Percentiles rank a stretch among this genome's conserved stretches.
phyloP scores from a whole-genome alignment of 2,329 filamentous ascomycete genomes.

The Botrytis fabae region DNA sequence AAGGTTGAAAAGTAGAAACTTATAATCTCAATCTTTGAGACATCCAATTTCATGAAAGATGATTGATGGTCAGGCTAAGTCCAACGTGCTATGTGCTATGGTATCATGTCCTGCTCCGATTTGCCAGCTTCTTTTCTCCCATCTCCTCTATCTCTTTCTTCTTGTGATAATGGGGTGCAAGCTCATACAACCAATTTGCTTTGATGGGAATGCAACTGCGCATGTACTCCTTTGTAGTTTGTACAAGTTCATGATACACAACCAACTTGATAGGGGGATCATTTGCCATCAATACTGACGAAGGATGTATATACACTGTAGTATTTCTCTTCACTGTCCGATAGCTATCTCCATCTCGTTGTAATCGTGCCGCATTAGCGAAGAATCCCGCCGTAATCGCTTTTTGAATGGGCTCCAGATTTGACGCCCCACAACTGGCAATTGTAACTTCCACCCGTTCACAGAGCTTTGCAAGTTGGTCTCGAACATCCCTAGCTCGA shows the following conservation, averaged over 20 bases:
- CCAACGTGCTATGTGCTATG: not conserved
- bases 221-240: constrained; percentile 92
- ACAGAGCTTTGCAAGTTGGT: constrained; percentile 88
- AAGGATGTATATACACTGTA: constrained; percentile 89
- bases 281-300: constrained; percentile 73
- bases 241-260: constrained; percentile 80
- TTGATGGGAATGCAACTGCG: constrained; percentile 82
- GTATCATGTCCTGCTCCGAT: constrained; percentile 37
- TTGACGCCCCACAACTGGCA: constrained; percentile 66
- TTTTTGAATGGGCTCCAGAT: constrained; percentile 79
- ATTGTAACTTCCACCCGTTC: constrained; percentile 85
- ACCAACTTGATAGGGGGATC: constrained; percentile 79
- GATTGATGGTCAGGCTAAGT: not conserved
- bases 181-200: constrained; percentile 80
- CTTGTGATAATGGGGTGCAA: constrained; percentile 94
- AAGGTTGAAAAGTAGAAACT: not conserved
- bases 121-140: constrained; percentile 76
- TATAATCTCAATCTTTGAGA: not conserved
- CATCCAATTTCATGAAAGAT: not conserved
- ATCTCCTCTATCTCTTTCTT: constrained; percentile 82
- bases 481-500: constrained; percentile 84
- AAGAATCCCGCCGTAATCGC: constrained; percentile 92
- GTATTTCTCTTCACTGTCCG: constrained; percentile 88
- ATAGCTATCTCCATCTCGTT: constrained; percentile 83
- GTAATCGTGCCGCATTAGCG: constrained; percentile 82